Evolutionary conservation across 768 basidiomycete genomes (phyloP), one percentile per base, ranked within the genome.

Genomic region (Leccinum subtestaceum): DNA sequence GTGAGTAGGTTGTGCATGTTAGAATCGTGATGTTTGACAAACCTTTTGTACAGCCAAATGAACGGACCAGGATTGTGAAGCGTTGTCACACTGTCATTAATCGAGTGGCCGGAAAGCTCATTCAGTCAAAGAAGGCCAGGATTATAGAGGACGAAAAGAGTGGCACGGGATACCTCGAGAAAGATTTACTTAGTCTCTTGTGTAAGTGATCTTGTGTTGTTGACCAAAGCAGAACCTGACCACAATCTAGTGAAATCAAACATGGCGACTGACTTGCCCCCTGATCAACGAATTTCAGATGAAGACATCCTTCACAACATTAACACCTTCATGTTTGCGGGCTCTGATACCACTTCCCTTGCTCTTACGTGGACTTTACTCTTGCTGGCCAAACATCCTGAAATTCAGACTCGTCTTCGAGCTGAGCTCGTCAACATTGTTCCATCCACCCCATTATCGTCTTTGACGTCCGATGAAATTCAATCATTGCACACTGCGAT

Each of bases 251-350:
- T 96, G 53, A 90, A 89, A 73, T 89, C 93, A 2, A 96, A 95
- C 70, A 67, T 84, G 59, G 84, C 91, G 2, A 81, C 77, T 0
- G 89, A 93, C 60, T 75, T 91, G 15, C 79, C 85, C 32, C 76
- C 77, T 0, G 85, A 88, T 52, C 84, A 88, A 61, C 83, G 87
- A 36, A 86, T 96, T 63, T 89, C 93, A 0, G 95, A 97, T 67
- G 85, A 89, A 31, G 95, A 96, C 66, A 87, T 95, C 53, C 78
- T 94, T 11, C 78, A 91, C 67, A 93, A 86, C 59, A 86, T 95
- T 72, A 92, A 90, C 65, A 94, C 93, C 0, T 90, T 95, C 71
- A 85, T 94, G 80, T 93, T 94, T 69, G 92, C 89, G 21, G 94
- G 94, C 4, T 91, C 93, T 12, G 93, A 95, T 66, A 92, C 93